Base-by-base conservation (phyloP, 345 rosid genomes). In the Ceriops tagal region DNA sequence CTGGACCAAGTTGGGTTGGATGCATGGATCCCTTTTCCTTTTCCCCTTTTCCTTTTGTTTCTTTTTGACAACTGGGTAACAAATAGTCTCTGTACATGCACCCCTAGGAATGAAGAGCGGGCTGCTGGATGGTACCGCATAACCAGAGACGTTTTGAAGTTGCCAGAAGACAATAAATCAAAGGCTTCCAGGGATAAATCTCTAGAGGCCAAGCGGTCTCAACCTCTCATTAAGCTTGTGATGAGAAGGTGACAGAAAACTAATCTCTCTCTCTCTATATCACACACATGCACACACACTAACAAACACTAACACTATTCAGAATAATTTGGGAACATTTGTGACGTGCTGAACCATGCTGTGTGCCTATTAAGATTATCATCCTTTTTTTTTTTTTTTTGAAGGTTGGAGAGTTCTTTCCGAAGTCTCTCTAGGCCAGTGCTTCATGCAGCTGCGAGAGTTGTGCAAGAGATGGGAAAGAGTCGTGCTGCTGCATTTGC, bases 381-480 rank as follows among this genome's bases (percentile, higher is more conserved):
- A 10, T 15, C 16, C 9, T 9, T 24, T 39, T 34, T 34, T 1
- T 55, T 62, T 55, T 55, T 8, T 18, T 64, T 73, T 76, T 8
- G 10, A 21, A 95, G 99, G 88, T 81, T 95, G 83, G 99, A 95
- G 83, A 92, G 98, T 80, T 92, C 99, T 77, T 92, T 95, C 49
- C 98, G 98, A 71, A 95, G 93, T 85, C 90, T 95, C 85, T 95
- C 99, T 66, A 87, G 99, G 84, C 99, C 99, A 53, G 98, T 87
- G 39, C 96, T 95, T 72, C 99, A 95, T 82, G 98, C 99, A 76
- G 98, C 99, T 18, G 96, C 99, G 71, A 86, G 98, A 82, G 96
- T 95, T 73, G 99, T 95, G 66, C 99, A 87, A 76, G 99, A 95
- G 85, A 90, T 95, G 93, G 99, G 98, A 64, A 95, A 82, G 84